Evolutionary conservation across 768 basidiomycete species (phyloP), one percentile per base, ranked within the genome.

Genomic region (Rhodosporidiobolus sp.): DNA sequence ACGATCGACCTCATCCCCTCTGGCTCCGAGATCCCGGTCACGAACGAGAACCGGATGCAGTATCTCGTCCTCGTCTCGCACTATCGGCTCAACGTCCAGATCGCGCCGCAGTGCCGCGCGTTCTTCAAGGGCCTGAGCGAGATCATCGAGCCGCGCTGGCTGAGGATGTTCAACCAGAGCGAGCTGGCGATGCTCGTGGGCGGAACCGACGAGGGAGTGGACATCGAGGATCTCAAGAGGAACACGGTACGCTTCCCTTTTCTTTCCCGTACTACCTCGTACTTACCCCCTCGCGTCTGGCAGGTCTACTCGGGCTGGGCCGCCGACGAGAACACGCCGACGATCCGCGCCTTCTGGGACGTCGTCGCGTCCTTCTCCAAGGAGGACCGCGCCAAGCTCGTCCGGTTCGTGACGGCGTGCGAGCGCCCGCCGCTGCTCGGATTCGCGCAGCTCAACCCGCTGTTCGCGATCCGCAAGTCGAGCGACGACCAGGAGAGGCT

Each of bases 121-220:
- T 84, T 99, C 83, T 96, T 97, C 75, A 88, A 92, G 65, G 96
- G 96, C 1, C 82, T 99, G 55, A 89, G 89, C 24, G 92, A 94
- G 74, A 90, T 98, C 82, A 90, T 98, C 78, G 90, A 95, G 72
- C 87, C 87, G 0, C 90, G 91, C 77, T 97, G 91, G 91, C 85
- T 95, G 30, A 83, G 88, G 87, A 94, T 98, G 91, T 99, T 98
- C 83, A 95, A 97, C 80, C 94, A 95, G 75, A 90, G 92, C 79
- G 96, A 98, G 81, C 84, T 97, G 7, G 65, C 74, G 24, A 89
- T 95, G 59, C 83, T 98, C 2, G 84, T 99, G 11, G 94, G 78
- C 11, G 78, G 78, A 10, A 76, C 72, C 52, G 80, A 80, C 55
- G 74, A 63, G 5, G 49, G 70, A 16, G 76, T 79, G 62, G 75